A percentile compares a stretch with the other conserved stretches of the same genome.
Evolutionary conservation across 768 basidiomycete species (phyloP).

Genomic region (Tephrocybe sp.): DNA sequence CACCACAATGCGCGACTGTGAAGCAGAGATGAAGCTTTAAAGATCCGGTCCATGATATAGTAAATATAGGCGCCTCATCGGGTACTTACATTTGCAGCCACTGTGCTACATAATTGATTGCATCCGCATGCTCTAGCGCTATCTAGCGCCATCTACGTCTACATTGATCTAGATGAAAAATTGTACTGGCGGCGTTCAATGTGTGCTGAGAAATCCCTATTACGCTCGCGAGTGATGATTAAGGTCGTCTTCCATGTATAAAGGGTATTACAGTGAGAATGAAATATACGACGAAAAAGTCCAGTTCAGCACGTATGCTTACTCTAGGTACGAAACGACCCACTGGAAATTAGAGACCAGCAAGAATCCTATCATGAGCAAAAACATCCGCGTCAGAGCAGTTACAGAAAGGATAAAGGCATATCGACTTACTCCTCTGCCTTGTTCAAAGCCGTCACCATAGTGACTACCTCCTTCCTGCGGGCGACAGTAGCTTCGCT

Average conservation of each 20-base stretch:
- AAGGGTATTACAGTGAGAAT: constrained; percentile 28
- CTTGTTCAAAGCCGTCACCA: constrained; percentile 94
- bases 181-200: not conserved
- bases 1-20: no score
- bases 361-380: constrained; percentile 59
- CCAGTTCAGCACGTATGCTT: constrained; percentile 26
- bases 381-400: constrained; percentile 3
- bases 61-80: no score
- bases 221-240: constrained; percentile 11
- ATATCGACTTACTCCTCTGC: constrained; percentile 80
- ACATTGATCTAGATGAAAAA: no score
- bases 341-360: constrained; percentile 43
- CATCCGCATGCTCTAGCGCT: no score
- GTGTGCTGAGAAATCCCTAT: constrained; percentile 6
- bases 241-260: constrained; percentile 20
- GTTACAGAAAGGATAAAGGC: constrained; percentile 2
- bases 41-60: no score
- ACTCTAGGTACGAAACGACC: constrained; percentile 11
- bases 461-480: constrained; percentile 90
- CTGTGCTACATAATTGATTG: no score
- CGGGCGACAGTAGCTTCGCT: constrained; percentile 86
- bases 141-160: no score
- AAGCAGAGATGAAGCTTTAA: no score
- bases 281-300: constrained; percentile 13
- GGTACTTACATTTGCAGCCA: no score